A percentile compares a stretch with the other conserved stretches of the same genome.
Conservation (phyloP, 306 rosid genomes). For the Hylodesmum podocarpum region DNA sequence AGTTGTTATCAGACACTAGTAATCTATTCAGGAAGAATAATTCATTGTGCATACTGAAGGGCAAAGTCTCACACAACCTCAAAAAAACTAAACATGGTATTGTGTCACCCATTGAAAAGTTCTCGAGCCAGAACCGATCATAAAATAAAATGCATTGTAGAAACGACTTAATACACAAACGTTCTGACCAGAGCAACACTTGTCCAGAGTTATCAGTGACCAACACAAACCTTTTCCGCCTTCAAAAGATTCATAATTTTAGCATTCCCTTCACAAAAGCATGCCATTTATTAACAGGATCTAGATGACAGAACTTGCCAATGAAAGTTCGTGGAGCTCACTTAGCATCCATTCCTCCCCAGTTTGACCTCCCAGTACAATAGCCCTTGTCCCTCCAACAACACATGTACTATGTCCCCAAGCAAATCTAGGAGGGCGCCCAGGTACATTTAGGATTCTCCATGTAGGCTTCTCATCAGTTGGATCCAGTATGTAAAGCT, state of each 20-base stretch:
- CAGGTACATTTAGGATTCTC: conserved; percentile 94
- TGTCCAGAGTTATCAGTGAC: conserved; percentile 47
- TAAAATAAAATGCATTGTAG: conserved; percentile 44
- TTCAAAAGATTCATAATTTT: conserved; percentile 38
- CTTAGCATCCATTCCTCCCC: conserved; percentile 99
- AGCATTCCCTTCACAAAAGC: conserved; percentile 36
- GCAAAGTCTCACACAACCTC: conserved; percentile 70
- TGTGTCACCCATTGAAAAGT: conserved; percentile 48
- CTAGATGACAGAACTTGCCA: conserved; percentile 76
- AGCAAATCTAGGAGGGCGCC: conserved; percentile 94
- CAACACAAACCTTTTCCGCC: conserved; percentile 53
- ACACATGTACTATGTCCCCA: conserved; percentile 99
- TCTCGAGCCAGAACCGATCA: conserved; percentile 59
- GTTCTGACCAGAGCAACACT: conserved; percentile 51
- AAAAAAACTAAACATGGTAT: conserved; percentile 57
- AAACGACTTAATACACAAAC: conserved; percentile 38
- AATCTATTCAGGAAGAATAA: conserved; percentile 73
- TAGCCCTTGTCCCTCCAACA: conserved; percentile 97
- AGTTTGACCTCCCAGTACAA: conserved; percentile 97
- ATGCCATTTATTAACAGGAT: conserved; percentile 34
- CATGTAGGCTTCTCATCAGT: conserved; percentile 98
- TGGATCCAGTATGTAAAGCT: conserved; percentile 93
- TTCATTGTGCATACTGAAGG: conserved; percentile 59
- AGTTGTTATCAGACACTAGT: conserved; percentile 57
- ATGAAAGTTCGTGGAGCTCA: conserved; percentile 94